Conservation (phyloP, 148 eudicot species). For the Rhododendron kiyosumense region DNA sequence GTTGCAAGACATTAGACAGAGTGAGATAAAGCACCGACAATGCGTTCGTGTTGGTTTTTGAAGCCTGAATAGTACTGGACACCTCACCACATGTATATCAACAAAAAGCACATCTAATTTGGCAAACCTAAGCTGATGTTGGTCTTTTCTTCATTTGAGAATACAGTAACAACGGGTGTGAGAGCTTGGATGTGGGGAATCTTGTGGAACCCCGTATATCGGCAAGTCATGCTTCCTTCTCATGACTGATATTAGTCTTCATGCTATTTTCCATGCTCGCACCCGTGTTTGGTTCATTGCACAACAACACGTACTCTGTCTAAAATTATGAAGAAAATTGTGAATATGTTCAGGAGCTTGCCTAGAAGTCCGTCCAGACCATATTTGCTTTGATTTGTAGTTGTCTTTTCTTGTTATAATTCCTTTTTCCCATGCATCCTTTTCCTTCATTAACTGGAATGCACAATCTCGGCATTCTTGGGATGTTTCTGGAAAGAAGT, state of each 20-base stretch:
- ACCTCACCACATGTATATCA: not conserved
- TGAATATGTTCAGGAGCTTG: slow-evolving; percentile 19
- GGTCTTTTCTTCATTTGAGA: not conserved
- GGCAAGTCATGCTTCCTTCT: not conserved
- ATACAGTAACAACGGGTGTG: not conserved
- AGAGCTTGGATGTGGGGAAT: not conserved
- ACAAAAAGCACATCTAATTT: not conserved
- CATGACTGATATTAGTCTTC: not conserved
- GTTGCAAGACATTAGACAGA: slow-evolving; percentile 1
- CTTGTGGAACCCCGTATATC: not conserved
- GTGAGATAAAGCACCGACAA: not conserved
- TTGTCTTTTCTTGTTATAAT: slow-evolving; percentile 55
- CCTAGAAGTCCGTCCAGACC: slow-evolving; percentile 75
- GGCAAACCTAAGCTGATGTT: not conserved
- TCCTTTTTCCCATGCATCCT: slow-evolving; percentile 72
- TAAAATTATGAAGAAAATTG: not conserved
- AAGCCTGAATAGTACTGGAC: not conserved
- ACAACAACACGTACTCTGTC: not conserved
- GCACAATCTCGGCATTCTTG: slow-evolving; percentile 72
- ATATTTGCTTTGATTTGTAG: slow-evolving; percentile 62
- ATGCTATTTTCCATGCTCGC: not conserved
- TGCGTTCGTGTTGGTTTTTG: not conserved
- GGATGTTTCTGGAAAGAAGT: slow-evolving; percentile 88
- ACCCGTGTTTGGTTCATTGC: not conserved
- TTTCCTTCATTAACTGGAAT: slow-evolving; percentile 52